Evolutionary conservation across 2,329 filamentous ascomycete species (phyloP).

Genomic region (Pezicula neosporulosa): DNA sequence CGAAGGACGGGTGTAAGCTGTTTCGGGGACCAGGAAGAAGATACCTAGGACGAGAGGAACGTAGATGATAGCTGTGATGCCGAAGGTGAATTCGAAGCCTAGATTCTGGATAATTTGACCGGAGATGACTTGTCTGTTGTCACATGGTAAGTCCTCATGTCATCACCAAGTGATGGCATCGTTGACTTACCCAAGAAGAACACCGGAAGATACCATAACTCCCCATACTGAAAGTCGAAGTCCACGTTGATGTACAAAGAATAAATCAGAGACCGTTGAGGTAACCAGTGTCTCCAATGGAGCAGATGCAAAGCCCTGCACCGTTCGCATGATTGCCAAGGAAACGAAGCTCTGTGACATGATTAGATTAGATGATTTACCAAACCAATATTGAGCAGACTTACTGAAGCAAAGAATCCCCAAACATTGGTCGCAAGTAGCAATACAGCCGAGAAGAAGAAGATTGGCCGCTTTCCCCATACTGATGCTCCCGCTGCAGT

Average conservation of each 20-base stretch:
- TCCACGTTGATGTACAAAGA: slow-evolving; percentile 43
- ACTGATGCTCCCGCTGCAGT: slow-evolving; percentile 35
- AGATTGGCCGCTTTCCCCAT: slow-evolving; percentile 25
- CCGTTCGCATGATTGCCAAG: slow-evolving; percentile 29
- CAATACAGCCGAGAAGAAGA: slow-evolving; percentile 27
- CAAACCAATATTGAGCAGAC: background rate
- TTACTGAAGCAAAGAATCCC: slow-evolving; percentile 33
- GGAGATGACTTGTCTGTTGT: slow-evolving; percentile 37
- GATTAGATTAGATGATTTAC: background rate
- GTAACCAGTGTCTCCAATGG: slow-evolving; percentile 30
- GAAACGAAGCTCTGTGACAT: slow-evolving; percentile 30
- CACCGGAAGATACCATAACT: slow-evolving; percentile 19
- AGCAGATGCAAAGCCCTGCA: slow-evolving; percentile 26
- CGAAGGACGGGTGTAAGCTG: slow-evolving; percentile 27
- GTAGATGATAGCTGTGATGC: slow-evolving; percentile 37
- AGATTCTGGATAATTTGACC: slow-evolving; percentile 33
- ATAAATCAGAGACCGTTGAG: slow-evolving; percentile 38
- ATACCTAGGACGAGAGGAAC: slow-evolving; percentile 35
- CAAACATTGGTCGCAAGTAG: slow-evolving; percentile 34
- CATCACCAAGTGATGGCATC: background rate
- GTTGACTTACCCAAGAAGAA: slow-evolving; percentile 22
- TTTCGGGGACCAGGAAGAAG: slow-evolving; percentile 43
- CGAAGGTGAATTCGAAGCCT: slow-evolving; percentile 32
- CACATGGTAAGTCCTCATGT: background rate
- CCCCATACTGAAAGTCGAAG: slow-evolving; percentile 27